These are phyloP conservation scores for Mortierella polycephala DNA, from an alignment of 371 early-diverging fungal genomes.

Conservation along the genomic window DNA sequence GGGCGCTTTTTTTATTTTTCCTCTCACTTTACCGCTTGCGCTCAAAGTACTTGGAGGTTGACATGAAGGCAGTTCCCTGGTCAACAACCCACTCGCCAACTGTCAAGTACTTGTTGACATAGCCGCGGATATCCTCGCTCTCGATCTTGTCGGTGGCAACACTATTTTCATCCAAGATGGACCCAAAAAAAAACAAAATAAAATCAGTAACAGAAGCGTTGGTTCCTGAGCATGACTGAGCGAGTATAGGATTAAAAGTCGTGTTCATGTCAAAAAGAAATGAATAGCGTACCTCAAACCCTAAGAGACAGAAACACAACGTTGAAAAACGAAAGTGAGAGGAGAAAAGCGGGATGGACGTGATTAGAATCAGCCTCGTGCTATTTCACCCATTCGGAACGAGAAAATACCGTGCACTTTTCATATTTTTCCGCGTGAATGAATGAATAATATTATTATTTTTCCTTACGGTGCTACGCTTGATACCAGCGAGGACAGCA, in stretches of 20 bases:
- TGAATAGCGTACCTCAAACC: neutral
- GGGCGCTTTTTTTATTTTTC: neutral
- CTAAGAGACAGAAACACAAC: too few species aligned
- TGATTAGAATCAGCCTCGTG: too few species aligned
- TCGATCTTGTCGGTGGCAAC: constrained; percentile 67
- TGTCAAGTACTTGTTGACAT: constrained; percentile 68
- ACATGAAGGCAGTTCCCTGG: constrained; percentile 65
- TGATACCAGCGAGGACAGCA: constrained; percentile 80
- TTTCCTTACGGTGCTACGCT: constrained; percentile 69
- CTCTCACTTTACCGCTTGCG: constrained; percentile 60
- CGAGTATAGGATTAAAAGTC: too few species aligned
- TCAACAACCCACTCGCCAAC: constrained; percentile 78
- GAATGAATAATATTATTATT: too few species aligned
- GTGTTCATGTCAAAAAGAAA: neutral
- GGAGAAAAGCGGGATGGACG: too few species aligned
- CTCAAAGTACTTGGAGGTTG: constrained; percentile 70
- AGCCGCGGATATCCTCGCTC: constrained; percentile 63
- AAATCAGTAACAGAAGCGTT: too few species aligned
- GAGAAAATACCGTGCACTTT: too few species aligned
- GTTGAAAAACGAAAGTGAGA: too few species aligned
- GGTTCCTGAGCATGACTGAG: too few species aligned
- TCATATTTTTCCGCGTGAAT: neutral
- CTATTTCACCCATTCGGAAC: neutral
- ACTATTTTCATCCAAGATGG: constrained; percentile 43
- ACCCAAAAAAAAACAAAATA: neutral